Percentiles rank a stretch among this genome's conserved stretches.
Conservation (phyloP, 2,329 filamentous ascomycete genomes). For the Dothistroma septosporum region DNA sequence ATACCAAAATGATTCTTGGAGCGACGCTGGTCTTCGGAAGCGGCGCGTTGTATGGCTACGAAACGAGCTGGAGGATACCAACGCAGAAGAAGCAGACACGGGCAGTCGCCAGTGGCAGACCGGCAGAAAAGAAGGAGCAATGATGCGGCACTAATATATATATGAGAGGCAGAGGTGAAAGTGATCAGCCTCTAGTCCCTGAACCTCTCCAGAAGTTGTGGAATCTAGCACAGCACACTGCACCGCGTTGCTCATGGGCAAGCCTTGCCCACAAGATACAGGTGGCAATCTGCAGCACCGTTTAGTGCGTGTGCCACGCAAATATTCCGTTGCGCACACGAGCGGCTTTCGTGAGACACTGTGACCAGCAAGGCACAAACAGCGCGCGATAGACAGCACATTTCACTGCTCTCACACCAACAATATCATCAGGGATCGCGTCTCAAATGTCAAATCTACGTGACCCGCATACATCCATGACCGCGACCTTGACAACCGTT, state of each 20-base stretch:
- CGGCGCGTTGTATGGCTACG: slow-evolving; percentile 85
- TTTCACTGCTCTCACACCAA: background rate
- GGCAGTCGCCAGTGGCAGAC: background rate
- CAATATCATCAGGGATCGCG: background rate
- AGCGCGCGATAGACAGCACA: background rate
- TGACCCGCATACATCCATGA: background rate
- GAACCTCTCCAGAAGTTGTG: background rate
- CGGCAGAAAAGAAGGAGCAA: slow-evolving; percentile 8
- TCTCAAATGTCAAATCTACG: background rate
- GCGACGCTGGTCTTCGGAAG: slow-evolving; percentile 83
- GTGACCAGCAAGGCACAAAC: background rate
- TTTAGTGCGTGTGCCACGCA: background rate
- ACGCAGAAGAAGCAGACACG: slow-evolving; percentile 20
- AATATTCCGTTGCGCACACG: background rate
- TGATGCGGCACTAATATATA: background rate
- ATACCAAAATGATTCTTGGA: slow-evolving; percentile 71
- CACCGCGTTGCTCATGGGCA: background rate
- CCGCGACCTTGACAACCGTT: background rate
- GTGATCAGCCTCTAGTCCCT: background rate
- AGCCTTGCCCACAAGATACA: background rate
- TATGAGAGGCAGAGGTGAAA: background rate
- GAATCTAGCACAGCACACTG: background rate
- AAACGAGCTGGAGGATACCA: slow-evolving; percentile 50
- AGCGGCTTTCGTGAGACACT: background rate
- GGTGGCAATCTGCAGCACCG: background rate